A percentile compares a stretch with the other conserved stretches of the same genome.
Conservation (phyloP, 164 flowering plant genomes). For the Taxillus chinensis region DNA sequence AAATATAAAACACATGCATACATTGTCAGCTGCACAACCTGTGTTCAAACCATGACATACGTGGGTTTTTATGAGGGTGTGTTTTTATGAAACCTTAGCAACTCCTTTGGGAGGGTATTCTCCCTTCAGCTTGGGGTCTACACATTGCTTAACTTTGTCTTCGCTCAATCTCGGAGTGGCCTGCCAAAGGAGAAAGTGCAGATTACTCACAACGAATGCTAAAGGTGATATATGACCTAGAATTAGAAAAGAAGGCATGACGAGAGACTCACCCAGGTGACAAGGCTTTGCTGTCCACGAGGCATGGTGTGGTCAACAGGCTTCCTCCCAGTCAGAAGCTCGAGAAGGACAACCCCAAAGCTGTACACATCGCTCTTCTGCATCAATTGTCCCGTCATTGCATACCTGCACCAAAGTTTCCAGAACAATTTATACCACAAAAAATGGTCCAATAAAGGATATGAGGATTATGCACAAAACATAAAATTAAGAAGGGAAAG, state of each 20-base stretch:
- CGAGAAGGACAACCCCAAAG: conserved; percentile 47
- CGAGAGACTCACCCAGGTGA: conserved; percentile 35
- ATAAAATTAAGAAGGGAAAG: too few relatives aligned
- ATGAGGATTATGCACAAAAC: too few relatives aligned
- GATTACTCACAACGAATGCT: not conserved
- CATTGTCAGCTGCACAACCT: not conserved
- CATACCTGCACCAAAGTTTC: conserved; percentile 24
- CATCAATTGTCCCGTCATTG: conserved; percentile 40
- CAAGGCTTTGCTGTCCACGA: conserved; percentile 49
- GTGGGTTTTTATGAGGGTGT: too few relatives aligned
- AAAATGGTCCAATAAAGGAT: too few relatives aligned
- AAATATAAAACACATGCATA: not conserved
- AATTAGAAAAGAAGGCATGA: too few relatives aligned
- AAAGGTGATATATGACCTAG: not conserved
- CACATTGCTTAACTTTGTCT: conserved; percentile 40
- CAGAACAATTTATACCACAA: not conserved
- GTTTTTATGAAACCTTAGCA: conserved; percentile 27
- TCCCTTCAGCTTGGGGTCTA: conserved; percentile 38
- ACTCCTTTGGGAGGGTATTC: conserved; percentile 42
- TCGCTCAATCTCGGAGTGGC: conserved; percentile 48
- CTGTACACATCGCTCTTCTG: conserved; percentile 48
- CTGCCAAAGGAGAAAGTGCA: conserved; percentile 8
- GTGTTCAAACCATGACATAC: too few relatives aligned
- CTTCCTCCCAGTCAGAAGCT: conserved; percentile 41
- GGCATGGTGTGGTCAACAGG: conserved; percentile 53